phyloP scores from a whole-genome alignment of 2,329 filamentous ascomycete genomes.

The Aphanoascus verrucosus region DNA sequence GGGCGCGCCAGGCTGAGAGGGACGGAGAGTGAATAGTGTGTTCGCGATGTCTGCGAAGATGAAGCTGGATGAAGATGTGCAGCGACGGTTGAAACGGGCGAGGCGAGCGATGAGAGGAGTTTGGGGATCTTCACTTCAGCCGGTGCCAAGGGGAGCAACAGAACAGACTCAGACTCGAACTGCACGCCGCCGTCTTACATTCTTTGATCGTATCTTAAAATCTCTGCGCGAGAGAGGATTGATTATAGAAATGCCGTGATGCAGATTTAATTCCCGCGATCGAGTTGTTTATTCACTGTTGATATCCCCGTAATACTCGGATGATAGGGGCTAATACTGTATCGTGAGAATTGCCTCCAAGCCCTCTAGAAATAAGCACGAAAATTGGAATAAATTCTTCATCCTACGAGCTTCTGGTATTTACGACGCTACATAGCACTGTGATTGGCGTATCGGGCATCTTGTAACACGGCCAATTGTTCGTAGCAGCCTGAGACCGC shows the following conservation, averaged over 20 bases:
- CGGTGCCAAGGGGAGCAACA: slow-evolving; percentile 2
- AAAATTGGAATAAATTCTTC: neutral
- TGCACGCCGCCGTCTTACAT: neutral
- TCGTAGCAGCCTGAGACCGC: neutral
- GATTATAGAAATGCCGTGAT: too few species aligned
- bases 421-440: neutral
- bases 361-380: too few species aligned
- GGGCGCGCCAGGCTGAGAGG: neutral
- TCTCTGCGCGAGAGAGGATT: too few species aligned
- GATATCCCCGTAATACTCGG: too few species aligned
- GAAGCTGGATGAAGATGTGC: neutral
- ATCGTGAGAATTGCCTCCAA: too few species aligned
- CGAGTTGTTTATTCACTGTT: too few species aligned
- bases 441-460: neutral
- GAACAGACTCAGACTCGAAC: neutral
- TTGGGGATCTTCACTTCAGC: neutral
- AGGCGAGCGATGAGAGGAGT: neutral
- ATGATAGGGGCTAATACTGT: too few species aligned
- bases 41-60: too few species aligned
- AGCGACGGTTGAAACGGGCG: neutral
- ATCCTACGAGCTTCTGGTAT: neutral
- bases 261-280: too few species aligned
- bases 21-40: neutral
- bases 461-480: neutral
- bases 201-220: too few species aligned